Base-by-base conservation (phyloP, 208 protist genomes). In the Leishmania amazonensis region DNA sequence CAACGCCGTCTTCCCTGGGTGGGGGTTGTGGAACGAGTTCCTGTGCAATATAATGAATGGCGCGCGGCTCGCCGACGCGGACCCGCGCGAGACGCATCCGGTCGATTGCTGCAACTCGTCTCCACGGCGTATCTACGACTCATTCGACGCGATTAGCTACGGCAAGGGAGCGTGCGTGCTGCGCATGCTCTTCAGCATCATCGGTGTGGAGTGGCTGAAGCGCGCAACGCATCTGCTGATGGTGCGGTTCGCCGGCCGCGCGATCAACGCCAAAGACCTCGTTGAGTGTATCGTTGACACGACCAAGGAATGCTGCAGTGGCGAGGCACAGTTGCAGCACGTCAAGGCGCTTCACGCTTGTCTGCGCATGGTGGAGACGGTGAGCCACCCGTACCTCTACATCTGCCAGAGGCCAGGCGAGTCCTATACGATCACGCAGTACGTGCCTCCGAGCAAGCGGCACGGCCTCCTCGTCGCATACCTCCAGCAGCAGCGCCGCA, bases 21-120 rank as follows among this genome's bases (percentile, higher is more conserved):
- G 95, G 96, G 78, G 89, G 17, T 80, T 95, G 17, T 99, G 93
- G 93, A 90, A 87, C 68, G 87, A 91, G 51, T 96, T 95, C 57
- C 35, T 90, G 15, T 62, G 75, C 31, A 73, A 73, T 15, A 87
- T 93, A 24, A 83, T 90, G 76, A 88, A 91, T 79, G 81, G 53
- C 51, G 86, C 89, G 2, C 82, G 94, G 4, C 40, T 83, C 24
- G 80, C 75, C 21, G 93, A 96, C 74, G 82, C 85, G 1, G 75
- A 88, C 28, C 73, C 78, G 15, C 17, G 51, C 58, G 54, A 77
- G 75, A 92, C 89, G 62, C 90, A 92, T 78, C 85, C 93, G 5
- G 86, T 95, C 5, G 65, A 92, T 31, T 74, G 76, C 73, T 91
- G 83, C 77, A 80, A 82, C 86, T 53, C 79, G 7, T 79, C 71